Conservation (phyloP, 371 early-diverging fungal genomes). For the Actinomucor elegans region DNA sequence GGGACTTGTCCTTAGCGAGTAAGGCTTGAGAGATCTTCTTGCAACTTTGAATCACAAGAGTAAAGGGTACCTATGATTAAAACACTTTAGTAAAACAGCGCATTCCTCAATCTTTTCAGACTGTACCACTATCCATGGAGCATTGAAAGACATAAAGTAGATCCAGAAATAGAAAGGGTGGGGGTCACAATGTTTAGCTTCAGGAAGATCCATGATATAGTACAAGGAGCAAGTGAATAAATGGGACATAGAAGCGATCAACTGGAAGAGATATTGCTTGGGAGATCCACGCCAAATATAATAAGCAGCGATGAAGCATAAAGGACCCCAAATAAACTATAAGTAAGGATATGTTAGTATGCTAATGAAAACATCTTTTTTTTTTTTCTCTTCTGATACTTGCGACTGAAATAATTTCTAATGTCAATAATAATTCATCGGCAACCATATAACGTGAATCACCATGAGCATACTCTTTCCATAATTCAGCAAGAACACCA, state of each 20-base stretch:
- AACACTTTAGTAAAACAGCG: not conserved
- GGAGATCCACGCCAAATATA: conserved; percentile 61
- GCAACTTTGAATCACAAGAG: conserved; percentile 7
- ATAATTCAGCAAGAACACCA: conserved; percentile 73
- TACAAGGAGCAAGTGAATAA: conserved; percentile 37
- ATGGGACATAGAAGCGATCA: conserved; percentile 55
- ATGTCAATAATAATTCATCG: conserved; percentile 76
- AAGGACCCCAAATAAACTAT: conserved; percentile 75
- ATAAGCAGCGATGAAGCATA: conserved; percentile 67
- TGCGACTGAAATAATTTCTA: conserved; percentile 90
- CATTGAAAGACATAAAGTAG: conserved; percentile 44
- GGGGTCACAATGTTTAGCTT: conserved; percentile 36
- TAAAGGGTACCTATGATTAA: conserved; percentile 9
- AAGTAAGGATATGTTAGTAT: not conserved
- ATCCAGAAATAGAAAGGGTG: conserved; percentile 44
- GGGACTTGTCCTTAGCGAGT: not conserved
- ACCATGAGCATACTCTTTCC: conserved; percentile 90
- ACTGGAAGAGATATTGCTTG: conserved; percentile 67
- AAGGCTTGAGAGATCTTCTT: not conserved
- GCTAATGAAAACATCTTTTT: not conserved
- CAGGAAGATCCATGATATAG: conserved; percentile 35
- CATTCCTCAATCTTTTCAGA: too few relatives aligned
- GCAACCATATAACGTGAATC: conserved; percentile 85
- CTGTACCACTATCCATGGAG: conserved; percentile 48
- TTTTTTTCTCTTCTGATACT: not conserved